Evolutionary conservation across 2,329 filamentous ascomycete species (phyloP).

Genomic region (Endoconidiophora polonica): DNA sequence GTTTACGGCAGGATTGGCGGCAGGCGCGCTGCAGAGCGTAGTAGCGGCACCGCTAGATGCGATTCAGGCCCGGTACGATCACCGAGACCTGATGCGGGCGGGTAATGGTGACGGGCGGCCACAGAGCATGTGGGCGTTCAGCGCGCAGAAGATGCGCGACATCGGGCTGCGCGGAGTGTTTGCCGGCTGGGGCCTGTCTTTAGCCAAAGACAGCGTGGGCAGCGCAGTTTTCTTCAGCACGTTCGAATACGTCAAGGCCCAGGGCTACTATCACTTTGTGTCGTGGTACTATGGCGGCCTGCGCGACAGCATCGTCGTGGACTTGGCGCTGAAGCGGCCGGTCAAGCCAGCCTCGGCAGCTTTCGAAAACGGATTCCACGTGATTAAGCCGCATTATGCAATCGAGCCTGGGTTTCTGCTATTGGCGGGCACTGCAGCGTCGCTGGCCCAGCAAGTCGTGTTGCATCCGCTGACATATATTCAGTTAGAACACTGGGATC

Average conservation of each 20-base stretch:
- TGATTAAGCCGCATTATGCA: conserved; percentile 59
- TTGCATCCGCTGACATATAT: conserved; percentile 57
- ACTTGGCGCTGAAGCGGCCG: conserved; percentile 7
- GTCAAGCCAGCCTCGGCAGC: background rate
- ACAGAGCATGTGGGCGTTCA: conserved; percentile 59
- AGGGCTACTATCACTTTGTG: conserved; percentile 53
- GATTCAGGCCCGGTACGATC: conserved; percentile 56
- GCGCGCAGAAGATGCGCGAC: conserved; percentile 43
- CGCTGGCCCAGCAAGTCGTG: conserved; percentile 49
- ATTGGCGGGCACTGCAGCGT: conserved; percentile 50
- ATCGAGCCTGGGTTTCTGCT: conserved; percentile 58
- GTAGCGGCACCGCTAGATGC: conserved; percentile 61
- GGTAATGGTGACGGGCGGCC: conserved; percentile 16
- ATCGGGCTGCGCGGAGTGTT: conserved; percentile 59
- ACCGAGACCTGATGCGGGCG: conserved; percentile 27
- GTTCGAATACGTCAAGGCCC: conserved; percentile 62
- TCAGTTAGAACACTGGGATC: conserved; percentile 56
- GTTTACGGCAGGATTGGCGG: conserved; percentile 53
- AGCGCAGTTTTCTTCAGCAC: conserved; percentile 57
- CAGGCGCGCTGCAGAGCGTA: conserved; percentile 52
- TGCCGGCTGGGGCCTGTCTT: conserved; percentile 52
- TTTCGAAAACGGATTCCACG: conserved; percentile 18
- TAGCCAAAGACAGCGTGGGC: conserved; percentile 53
- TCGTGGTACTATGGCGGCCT: conserved; percentile 51
- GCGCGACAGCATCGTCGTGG: conserved; percentile 32